Percentiles rank a stretch among this genome's conserved stretches.
phyloP scores from a whole-genome alignment of 2,329 filamentous ascomycete species.

The Aspergillus sp. region DNA sequence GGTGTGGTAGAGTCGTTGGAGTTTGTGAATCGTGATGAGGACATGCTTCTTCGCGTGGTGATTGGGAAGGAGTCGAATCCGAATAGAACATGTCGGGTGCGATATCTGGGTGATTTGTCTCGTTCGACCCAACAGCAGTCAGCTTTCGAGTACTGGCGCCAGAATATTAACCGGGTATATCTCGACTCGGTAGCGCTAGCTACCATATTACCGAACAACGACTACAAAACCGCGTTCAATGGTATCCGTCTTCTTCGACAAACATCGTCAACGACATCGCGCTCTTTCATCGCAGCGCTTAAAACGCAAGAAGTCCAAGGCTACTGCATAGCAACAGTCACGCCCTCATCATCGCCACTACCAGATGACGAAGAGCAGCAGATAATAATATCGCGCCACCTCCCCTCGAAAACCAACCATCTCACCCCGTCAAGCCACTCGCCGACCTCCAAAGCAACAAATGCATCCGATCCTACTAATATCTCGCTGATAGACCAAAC shows the following conservation, averaged over 20 bases:
- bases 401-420: background rate
- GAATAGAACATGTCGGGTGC: slow-evolving; percentile 12
- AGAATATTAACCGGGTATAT: slow-evolving; percentile 11
- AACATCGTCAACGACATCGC: background rate
- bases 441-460: background rate
- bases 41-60: slow-evolving; percentile 13
- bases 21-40: slow-evolving; percentile 13
- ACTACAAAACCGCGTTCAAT: slow-evolving; percentile 8
- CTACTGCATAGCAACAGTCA: slow-evolving; percentile 14
- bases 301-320: slow-evolving; percentile 5
- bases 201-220: slow-evolving; percentile 3
- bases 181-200: slow-evolving; percentile 15
- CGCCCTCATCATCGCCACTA: background rate
- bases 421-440: background rate
- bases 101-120: slow-evolving; percentile 13
- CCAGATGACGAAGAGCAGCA: background rate
- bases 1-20: slow-evolving; percentile 14
- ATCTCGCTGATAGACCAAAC: background rate
- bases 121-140: background rate
- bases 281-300: slow-evolving; percentile 11
- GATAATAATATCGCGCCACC: background rate
- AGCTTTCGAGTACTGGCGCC: slow-evolving; percentile 13
- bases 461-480: background rate
- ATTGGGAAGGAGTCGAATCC: slow-evolving; percentile 12
- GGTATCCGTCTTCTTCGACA: slow-evolving; percentile 10